Evolutionary conservation across 2,329 filamentous ascomycete species (phyloP).

Genomic region (Byssochlamys sp.): DNA sequence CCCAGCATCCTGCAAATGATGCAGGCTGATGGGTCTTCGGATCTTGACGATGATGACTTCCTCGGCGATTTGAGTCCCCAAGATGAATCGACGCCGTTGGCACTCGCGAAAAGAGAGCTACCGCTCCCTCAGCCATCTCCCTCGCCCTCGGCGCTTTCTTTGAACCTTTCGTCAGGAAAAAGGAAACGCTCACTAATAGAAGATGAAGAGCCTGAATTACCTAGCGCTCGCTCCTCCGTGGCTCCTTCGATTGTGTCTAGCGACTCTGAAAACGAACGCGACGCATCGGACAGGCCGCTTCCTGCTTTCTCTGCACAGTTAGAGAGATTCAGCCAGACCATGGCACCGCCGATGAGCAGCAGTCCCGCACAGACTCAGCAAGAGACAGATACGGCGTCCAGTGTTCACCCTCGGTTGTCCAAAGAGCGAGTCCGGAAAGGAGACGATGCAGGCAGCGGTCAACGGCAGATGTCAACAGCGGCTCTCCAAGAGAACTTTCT

Average conservation of each 20-base stretch:
- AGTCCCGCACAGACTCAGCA: slow-evolving; percentile 11
- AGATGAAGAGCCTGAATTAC: slow-evolving; percentile 20
- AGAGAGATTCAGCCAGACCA: slow-evolving; percentile 24
- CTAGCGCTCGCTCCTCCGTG: slow-evolving; percentile 11
- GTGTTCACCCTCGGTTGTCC: slow-evolving; percentile 1
- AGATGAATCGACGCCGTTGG: slow-evolving; percentile 38
- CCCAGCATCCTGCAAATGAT: slow-evolving; percentile 38
- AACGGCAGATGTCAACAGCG: slow-evolving; percentile 23
- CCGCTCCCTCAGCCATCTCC: slow-evolving; percentile 14
- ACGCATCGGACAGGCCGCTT: slow-evolving; percentile 4
- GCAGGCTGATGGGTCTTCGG: slow-evolving; percentile 31
- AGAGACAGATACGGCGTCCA: slow-evolving; percentile 1
- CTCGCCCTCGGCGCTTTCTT: slow-evolving; percentile 17
- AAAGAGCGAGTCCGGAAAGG: not conserved
- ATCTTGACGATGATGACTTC: slow-evolving; percentile 32
- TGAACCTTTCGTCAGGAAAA: slow-evolving; percentile 23
- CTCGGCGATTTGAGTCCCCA: slow-evolving; percentile 34
- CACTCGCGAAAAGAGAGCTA: slow-evolving; percentile 24
- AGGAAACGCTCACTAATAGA: slow-evolving; percentile 24
- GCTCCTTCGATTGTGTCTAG: slow-evolving; percentile 8
- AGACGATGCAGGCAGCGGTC: slow-evolving; percentile 5
- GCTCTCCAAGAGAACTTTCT: slow-evolving; percentile 26
- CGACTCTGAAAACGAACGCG: slow-evolving; percentile 1
- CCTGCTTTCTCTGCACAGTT: slow-evolving; percentile 8
- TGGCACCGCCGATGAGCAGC: slow-evolving; percentile 31